Conservation (phyloP, 306 rosid genomes). For the Cercis canadensis region DNA sequence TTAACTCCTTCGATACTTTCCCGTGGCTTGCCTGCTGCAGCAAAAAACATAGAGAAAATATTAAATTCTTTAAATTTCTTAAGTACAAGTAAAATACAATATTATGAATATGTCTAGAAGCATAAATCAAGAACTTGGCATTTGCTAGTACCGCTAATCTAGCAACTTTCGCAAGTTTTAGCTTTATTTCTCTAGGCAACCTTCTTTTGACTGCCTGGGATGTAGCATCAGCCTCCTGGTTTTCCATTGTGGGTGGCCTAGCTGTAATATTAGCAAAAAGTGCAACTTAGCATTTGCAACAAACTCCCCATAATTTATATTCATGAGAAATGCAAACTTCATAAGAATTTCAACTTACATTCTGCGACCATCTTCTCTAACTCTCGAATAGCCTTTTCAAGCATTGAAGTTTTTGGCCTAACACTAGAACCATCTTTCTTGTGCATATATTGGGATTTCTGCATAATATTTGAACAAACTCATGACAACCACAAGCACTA, state of each 20-base stretch:
- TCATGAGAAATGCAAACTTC: conserved; percentile 29
- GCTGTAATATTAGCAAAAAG: conserved; percentile 60
- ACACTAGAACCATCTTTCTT: conserved; percentile 85
- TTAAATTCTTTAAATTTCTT: conserved; percentile 23
- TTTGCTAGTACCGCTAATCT: conserved; percentile 77
- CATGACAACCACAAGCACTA: conserved; percentile 20
- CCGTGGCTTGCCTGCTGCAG: conserved; percentile 94
- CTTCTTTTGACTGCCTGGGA: conserved; percentile 91
- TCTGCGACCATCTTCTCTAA: conserved; percentile 96
- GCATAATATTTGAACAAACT: conserved; percentile 49
- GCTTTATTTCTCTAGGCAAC: conserved; percentile 94
- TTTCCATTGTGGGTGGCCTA: conserved; percentile 88
- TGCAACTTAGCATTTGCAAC: conserved; percentile 33
- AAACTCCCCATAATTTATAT: conserved; percentile 32
- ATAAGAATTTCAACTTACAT: conserved; percentile 61
- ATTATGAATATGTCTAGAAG: conserved; percentile 4
- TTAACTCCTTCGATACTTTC: conserved; percentile 83
- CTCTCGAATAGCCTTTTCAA: conserved; percentile 91
- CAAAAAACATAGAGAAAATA: conserved; percentile 36
- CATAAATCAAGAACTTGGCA: conserved; percentile 35
- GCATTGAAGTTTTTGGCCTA: conserved; percentile 82
- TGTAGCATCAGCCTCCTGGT: conserved; percentile 75
- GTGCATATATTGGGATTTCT: conserved; percentile 66
- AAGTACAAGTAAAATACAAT: background rate
- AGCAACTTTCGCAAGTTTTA: conserved; percentile 98